Percentiles rank a stretch among this genome's conserved stretches.
Evolutionary conservation across 108 stramenopile species (phyloP).

Genomic region (Pseudonitzschia pungens): DNA sequence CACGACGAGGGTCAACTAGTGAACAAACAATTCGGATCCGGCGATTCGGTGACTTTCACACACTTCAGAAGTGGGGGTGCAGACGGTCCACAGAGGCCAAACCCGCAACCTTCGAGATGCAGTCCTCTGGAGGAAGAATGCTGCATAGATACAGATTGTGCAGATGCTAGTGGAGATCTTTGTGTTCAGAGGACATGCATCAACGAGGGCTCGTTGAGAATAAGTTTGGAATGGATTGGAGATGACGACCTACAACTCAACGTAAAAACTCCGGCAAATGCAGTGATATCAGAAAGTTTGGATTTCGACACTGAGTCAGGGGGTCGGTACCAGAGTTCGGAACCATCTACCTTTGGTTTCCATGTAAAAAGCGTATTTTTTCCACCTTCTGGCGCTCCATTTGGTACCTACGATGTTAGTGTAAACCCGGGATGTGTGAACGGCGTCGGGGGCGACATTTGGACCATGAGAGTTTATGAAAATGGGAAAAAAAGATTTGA

Average conservation of each 20-base stretch:
- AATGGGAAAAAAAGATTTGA: conserved; percentile 14
- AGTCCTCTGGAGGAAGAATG: conserved; percentile 29
- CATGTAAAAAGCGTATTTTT: conserved; percentile 36
- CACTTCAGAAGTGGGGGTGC: conserved; percentile 7
- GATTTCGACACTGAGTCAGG: conserved; percentile 22
- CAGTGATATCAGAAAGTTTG: conserved; percentile 1
- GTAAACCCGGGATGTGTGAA: conserved; percentile 8
- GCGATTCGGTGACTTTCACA: conserved; percentile 20
- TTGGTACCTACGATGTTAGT: conserved; percentile 17
- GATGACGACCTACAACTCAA: conserved; percentile 30
- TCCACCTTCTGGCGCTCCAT: conserved; percentile 4
- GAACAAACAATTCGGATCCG: conserved; percentile 17
- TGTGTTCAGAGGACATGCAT: conserved; percentile 39
- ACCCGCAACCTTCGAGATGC: conserved; percentile 18
- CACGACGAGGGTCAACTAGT: conserved; percentile 30
- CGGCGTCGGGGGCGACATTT: conserved; percentile 28
- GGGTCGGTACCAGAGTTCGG: conserved; percentile 17
- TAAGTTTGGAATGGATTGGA: conserved; percentile 34
- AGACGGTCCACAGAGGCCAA: conserved; percentile 31
- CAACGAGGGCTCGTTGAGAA: conserved; percentile 30
- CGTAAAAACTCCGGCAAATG: conserved; percentile 24
- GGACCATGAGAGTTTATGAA: conserved; percentile 39
- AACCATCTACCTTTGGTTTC: conserved; percentile 24
- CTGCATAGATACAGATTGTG: conserved; percentile 31
- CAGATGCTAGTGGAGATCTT: conserved; percentile 7